phyloP scores from a whole-genome alignment of 163 green algal species.

The Scenedesmus sp. region DNA sequence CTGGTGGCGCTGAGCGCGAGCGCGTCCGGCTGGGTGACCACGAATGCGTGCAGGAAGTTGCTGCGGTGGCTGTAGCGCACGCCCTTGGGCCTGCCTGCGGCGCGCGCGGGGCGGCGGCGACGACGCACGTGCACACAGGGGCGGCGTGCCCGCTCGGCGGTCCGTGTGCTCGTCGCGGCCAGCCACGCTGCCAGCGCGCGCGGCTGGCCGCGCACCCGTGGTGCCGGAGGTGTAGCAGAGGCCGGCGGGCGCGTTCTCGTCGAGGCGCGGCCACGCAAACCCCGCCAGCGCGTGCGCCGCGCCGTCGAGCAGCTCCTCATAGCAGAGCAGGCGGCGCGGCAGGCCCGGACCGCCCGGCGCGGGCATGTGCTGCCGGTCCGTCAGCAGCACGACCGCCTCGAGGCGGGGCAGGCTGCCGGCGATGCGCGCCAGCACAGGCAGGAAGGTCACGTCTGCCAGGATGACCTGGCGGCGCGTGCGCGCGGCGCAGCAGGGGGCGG shows the following conservation, averaged over 20 bases:
- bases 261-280: conserved; percentile 62
- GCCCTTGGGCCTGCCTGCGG: no score
- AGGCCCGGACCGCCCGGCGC: background rate
- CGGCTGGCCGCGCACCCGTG: no score
- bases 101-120: no score
- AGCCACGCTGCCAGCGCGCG: no score
- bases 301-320: conserved; percentile 75
- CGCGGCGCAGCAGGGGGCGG: no score
- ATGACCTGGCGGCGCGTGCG: conserved; percentile 50
- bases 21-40: conserved; percentile 46
- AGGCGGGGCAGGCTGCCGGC: conserved; percentile 50
- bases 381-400: conserved; percentile 63
- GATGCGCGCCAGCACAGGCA: conserved; percentile 58
- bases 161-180: no score
- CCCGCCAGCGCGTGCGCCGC: conserved; percentile 6
- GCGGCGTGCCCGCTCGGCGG: no score
- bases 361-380: conserved; percentile 51
- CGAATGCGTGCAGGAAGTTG: conserved; percentile 79
- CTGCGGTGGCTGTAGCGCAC: conserved; percentile 78
- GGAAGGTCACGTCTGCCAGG: conserved; percentile 64
- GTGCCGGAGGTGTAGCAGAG: conserved; percentile 89
- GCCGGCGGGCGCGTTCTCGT: conserved; percentile 74
- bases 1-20: conserved; percentile 52
- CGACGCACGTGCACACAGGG: background rate
- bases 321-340: conserved; percentile 58